These are phyloP conservation scores for Taxawa tesnikishii DNA, from an alignment of 2,329 filamentous ascomycete genomes.

Conservation along the genomic window DNA sequence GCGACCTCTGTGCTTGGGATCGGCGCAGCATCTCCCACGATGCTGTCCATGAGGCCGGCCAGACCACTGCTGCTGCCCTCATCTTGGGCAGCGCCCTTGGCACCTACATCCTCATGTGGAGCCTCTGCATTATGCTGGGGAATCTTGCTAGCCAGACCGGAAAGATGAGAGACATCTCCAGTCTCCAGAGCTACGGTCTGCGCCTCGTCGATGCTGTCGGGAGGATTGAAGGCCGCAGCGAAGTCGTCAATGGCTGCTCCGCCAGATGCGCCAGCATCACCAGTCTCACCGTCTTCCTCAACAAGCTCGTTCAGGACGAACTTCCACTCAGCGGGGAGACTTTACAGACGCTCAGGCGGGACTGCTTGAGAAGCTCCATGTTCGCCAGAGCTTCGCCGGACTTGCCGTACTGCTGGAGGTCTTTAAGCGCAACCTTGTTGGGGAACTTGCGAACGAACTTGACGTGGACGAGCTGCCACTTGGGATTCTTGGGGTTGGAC, in stretches of 20 bases:
- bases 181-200: background rate
- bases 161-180: background rate
- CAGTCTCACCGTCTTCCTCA: slow-evolving; percentile 11
- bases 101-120: background rate
- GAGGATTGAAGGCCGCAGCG: slow-evolving; percentile 6
- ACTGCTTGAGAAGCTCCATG: slow-evolving; percentile 75
- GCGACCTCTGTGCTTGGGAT: slow-evolving; percentile 1
- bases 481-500: slow-evolving; percentile 49
- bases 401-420: slow-evolving; percentile 50
- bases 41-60: background rate
- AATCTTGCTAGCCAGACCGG: background rate
- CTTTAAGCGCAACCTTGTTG: slow-evolving; percentile 55
- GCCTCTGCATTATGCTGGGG: background rate
- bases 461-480: slow-evolving; percentile 85
- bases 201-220: background rate
- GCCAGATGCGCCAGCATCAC: background rate
- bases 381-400: slow-evolving; percentile 38
- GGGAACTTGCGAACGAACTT: slow-evolving; percentile 74
- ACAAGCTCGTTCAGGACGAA: slow-evolving; percentile 37
- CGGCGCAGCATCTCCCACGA: background rate
- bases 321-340: slow-evolving; percentile 53
- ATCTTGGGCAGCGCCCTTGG: background rate
- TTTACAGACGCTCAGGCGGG: slow-evolving; percentile 68
- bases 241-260: slow-evolving; percentile 5
- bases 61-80: slow-evolving; percentile 2